Percentiles rank a stretch among this genome's conserved stretches.
These are phyloP conservation scores for Solanum sitiens DNA, from an alignment of 257 asterid species.

Conservation along the genomic window DNA sequence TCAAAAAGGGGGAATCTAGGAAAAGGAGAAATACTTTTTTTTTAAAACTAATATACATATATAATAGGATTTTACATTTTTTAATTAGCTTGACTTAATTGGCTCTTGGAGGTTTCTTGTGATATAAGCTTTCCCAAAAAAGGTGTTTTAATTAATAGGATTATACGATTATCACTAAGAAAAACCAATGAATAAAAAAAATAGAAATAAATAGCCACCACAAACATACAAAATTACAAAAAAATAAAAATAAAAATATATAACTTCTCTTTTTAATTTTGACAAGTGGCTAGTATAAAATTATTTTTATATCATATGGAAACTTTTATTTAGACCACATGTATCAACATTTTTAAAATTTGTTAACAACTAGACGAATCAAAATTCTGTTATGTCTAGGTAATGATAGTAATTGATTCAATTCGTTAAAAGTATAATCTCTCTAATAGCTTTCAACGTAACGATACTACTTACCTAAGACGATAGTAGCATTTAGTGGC, in stretches of 20 bases:
- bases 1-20: background rate
- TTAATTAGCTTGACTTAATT: background rate
- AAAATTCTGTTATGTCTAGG: background rate
- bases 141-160: background rate
- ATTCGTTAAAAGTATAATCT: background rate
- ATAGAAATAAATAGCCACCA: background rate
- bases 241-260: no score
- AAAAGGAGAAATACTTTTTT: background rate
- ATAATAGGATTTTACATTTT: background rate
- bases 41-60: no score
- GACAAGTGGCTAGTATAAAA: background rate
- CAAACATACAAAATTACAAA: background rate
- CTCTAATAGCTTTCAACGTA: background rate
- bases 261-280: no score
- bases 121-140: background rate
- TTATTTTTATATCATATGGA: background rate
- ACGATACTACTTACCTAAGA: background rate
- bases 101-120: background rate
- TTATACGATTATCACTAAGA: background rate
- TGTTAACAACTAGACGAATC: background rate
- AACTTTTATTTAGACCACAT: no score
- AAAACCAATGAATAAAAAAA: no score
- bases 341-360: no score
- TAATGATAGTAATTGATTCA: no score
- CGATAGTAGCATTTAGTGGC: background rate